Percentiles rank a stretch among this genome's conserved stretches.
These are phyloP conservation scores for Phytophthora palmivora DNA, from an alignment of 352 stramenopile species.

Conservation along the genomic window DNA sequence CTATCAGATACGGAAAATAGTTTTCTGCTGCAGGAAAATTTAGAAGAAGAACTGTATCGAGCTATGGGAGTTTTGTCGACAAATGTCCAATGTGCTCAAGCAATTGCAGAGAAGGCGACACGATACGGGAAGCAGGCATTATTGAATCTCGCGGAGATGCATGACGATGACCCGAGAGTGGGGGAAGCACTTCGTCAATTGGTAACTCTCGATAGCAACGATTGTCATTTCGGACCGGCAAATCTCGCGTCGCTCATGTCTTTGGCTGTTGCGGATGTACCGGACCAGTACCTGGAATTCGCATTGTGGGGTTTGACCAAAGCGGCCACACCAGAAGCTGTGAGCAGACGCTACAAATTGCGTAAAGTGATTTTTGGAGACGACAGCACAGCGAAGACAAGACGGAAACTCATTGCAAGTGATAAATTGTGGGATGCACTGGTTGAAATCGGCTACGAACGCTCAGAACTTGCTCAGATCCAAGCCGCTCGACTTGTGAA, in stretches of 20 bases:
- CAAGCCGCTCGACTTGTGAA: conserved; percentile 52
- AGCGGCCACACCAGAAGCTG: conserved; percentile 42
- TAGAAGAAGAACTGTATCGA: conserved; percentile 58
- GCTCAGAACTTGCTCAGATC: conserved; percentile 46
- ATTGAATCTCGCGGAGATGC: conserved; percentile 56
- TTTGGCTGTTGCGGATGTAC: conserved; percentile 61
- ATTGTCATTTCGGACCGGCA: conserved; percentile 62
- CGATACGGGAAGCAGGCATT: conserved; percentile 77
- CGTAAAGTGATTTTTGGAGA: conserved; percentile 70
- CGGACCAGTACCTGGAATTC: conserved; percentile 73
- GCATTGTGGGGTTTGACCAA: conserved; percentile 70
- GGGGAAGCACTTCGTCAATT: conserved; percentile 60
- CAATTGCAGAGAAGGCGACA: conserved; percentile 66
- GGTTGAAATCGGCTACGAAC: conserved; percentile 24
- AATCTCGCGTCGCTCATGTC: conserved; percentile 75
- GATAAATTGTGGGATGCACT: conserved; percentile 61
- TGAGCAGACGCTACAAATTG: conserved; percentile 56
- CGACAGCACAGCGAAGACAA: conserved; percentile 56
- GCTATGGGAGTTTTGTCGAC: conserved; percentile 59
- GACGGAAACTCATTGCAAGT: conserved; percentile 58
- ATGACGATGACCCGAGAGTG: conserved; percentile 66
- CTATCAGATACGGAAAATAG: conserved; percentile 40
- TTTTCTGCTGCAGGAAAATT: conserved; percentile 45
- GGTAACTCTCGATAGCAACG: conserved; percentile 48
- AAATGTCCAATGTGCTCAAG: conserved; percentile 59